Percentiles rank a stretch among this genome's conserved stretches.
Evolutionary conservation across 495 filamentous ascomycete species (phyloP).

Genomic region (Tuber magnatum): DNA sequence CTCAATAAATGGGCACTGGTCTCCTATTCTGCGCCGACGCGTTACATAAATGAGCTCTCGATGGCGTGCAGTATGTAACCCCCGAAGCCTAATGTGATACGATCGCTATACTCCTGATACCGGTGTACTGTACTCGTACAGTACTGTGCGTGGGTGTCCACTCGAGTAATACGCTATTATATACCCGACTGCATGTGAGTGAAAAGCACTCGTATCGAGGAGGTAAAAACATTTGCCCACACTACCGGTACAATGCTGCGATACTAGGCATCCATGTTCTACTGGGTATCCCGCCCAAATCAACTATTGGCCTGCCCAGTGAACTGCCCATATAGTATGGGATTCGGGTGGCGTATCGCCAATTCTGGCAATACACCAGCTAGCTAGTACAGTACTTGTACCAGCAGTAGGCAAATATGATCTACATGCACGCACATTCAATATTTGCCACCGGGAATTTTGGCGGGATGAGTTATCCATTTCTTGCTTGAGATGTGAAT

Average conservation of each 20-base stretch:
- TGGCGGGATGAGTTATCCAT: neutral
- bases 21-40: neutral
- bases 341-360: neutral
- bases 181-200: neutral
- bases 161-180: neutral
- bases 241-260: neutral
- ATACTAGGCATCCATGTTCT: neutral
- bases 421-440: neutral
- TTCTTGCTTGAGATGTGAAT: neutral
- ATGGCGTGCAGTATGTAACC: neutral
- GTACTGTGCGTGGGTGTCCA: too few relatives aligned
- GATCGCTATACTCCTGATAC: neutral
- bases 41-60: neutral
- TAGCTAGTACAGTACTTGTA: neutral
- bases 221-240: neutral
- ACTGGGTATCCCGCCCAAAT: neutral
- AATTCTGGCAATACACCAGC: neutral
- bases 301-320: neutral
- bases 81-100: neutral
- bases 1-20: neutral
- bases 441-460: neutral
- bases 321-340: neutral
- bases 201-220: neutral
- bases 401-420: neutral
- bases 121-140: neutral